Evolutionary conservation across 2,329 filamentous ascomycete genomes (phyloP).

Genomic region (Hortaea sp.): DNA sequence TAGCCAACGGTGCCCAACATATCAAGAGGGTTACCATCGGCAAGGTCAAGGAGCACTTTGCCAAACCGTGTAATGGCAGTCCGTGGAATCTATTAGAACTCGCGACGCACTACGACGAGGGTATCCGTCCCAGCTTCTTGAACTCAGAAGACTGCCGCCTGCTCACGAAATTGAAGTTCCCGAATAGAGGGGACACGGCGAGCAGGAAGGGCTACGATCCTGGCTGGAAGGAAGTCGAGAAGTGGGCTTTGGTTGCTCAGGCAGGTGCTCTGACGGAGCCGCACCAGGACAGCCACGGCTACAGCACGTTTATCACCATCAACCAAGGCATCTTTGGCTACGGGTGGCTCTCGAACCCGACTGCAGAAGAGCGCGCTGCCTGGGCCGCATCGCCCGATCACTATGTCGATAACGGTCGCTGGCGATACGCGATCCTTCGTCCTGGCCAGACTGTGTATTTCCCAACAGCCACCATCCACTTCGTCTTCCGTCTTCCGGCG

Average conservation of each 20-base stretch:
- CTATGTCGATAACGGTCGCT: constrained; percentile 14
- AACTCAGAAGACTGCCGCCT: constrained; percentile 23
- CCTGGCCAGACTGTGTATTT: constrained; percentile 24
- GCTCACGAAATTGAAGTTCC: constrained; percentile 24
- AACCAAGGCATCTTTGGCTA: constrained; percentile 23
- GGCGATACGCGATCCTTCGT: constrained; percentile 22
- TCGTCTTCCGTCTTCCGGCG: constrained; percentile 22
- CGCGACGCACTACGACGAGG: constrained; percentile 22
- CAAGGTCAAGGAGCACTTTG: constrained; percentile 20
- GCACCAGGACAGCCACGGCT: constrained; percentile 25
- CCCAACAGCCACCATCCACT: constrained; percentile 24
- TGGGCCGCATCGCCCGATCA: constrained; percentile 13
- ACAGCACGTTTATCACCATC: constrained; percentile 25
- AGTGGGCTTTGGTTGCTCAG: constrained; percentile 24
- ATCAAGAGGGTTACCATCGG: constrained; percentile 13
- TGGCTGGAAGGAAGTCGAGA: constrained; percentile 27
- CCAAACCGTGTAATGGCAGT: constrained; percentile 3
- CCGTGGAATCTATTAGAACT: constrained; percentile 26
- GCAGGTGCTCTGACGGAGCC: constrained; percentile 24
- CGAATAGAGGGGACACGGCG: constrained; percentile 13
- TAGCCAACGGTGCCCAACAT: constrained; percentile 2
- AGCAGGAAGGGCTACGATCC: constrained; percentile 17
- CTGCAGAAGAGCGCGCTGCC: constrained; percentile 13
- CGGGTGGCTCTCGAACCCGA: constrained; percentile 22
- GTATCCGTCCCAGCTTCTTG: constrained; percentile 21